phyloP scores from a whole-genome alignment of 129 eudicot genomes.

The Tagetes erecta region DNA sequence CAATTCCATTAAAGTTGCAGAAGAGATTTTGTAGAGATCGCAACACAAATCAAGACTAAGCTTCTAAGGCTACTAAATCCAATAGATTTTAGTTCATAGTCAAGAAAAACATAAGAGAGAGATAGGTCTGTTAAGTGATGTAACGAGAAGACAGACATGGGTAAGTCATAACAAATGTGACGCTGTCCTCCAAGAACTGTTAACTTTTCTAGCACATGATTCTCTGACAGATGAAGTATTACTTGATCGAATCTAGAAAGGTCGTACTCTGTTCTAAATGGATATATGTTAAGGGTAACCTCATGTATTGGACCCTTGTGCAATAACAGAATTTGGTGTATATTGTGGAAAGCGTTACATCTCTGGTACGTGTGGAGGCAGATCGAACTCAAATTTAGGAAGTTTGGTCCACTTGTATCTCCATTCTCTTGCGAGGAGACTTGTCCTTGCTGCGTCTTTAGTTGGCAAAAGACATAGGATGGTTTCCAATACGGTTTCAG shows the following conservation, averaged over 20 bases:
- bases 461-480: conserved; percentile 1
- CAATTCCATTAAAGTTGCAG: background rate
- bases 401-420: background rate
- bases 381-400: background rate
- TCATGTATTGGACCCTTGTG: background rate
- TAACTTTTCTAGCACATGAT: background rate
- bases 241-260: background rate
- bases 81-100: background rate
- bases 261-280: background rate
- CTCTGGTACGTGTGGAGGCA: background rate
- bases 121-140: background rate
- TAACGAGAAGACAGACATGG: conserved; percentile 5
- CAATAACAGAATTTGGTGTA: background rate
- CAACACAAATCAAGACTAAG: background rate
- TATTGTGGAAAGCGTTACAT: background rate
- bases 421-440: conserved; percentile 1
- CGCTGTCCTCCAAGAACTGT: background rate
- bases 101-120: background rate
- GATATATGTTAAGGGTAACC: background rate
- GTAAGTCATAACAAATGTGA: background rate
- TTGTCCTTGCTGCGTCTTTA: background rate
- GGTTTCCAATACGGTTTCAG: background rate
- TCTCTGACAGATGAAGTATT: background rate
- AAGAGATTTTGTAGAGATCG: background rate
- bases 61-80: conserved; percentile 4